Percentiles rank a stretch among this genome's conserved stretches.
phyloP scores from a whole-genome alignment of 2,329 filamentous ascomycete species.

The Fusarium phyllophilum region DNA sequence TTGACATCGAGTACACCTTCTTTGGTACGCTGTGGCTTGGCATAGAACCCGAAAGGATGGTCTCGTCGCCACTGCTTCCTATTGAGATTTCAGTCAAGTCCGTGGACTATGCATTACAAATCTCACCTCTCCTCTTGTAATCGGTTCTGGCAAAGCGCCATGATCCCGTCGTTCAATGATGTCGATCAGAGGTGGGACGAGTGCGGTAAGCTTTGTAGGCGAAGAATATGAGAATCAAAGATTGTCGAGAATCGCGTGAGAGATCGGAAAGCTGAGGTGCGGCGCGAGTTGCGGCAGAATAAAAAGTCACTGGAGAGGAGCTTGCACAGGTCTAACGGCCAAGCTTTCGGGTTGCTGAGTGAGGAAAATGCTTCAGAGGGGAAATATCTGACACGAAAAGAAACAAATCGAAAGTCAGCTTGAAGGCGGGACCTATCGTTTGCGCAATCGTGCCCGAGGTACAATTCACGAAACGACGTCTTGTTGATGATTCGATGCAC shows the following conservation, averaged over 20 bases:
- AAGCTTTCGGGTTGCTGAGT: neutral
- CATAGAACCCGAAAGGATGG: slow-evolving; percentile 97
- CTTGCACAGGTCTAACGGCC: neutral
- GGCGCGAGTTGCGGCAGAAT: neutral
- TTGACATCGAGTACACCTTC: slow-evolving; percentile 90
- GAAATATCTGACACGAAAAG: slow-evolving; percentile 4
- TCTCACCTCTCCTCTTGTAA: slow-evolving; percentile 86
- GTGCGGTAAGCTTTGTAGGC: slow-evolving; percentile 4
- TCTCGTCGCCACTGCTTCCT: slow-evolving; percentile 98
- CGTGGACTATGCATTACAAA: neutral
- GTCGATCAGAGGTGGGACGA: slow-evolving; percentile 5
- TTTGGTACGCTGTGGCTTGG: slow-evolving; percentile 82
- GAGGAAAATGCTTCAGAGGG: neutral
- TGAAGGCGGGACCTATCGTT: slow-evolving; percentile 18
- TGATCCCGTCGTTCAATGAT: slow-evolving; percentile 50
- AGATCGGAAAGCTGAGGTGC: slow-evolving; percentile 9
- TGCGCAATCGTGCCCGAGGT: slow-evolving; percentile 23
- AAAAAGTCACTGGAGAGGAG: neutral
- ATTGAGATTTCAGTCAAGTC: slow-evolving; percentile 36
- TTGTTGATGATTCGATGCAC: slow-evolving; percentile 42
- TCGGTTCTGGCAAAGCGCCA: slow-evolving; percentile 90
- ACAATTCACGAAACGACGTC: slow-evolving; percentile 36
- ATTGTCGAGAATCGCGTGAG: slow-evolving; percentile 5
- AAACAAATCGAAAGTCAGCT: slow-evolving; percentile 25
- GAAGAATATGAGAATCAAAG: slow-evolving; percentile 14